phyloP scores from a whole-genome alignment of 495 filamentous ascomycete genomes.

The Podospora pseudocomata region DNA sequence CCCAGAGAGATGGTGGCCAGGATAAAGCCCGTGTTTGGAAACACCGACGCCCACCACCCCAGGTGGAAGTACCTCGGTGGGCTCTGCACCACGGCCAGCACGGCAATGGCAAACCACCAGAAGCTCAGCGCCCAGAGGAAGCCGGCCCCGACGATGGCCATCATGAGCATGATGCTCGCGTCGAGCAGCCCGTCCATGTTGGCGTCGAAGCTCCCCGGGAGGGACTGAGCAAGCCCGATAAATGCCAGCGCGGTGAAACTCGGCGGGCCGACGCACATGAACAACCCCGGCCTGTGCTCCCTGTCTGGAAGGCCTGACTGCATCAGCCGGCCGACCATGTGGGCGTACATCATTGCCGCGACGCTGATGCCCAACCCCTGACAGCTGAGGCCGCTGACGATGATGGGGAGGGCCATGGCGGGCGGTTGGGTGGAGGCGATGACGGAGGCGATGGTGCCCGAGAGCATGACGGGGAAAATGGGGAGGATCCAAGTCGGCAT shows the following conservation, averaged over 20 bases:
- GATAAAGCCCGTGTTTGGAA: slow-evolving; percentile 58
- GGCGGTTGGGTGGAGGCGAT: slow-evolving; percentile 45
- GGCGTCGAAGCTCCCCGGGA: slow-evolving; percentile 36
- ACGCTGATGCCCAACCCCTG: slow-evolving; percentile 53
- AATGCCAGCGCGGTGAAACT: slow-evolving; percentile 53
- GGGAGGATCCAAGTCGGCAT: slow-evolving; percentile 58
- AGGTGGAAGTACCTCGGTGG: slow-evolving; percentile 53
- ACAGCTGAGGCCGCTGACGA: slow-evolving; percentile 48
- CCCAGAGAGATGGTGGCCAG: slow-evolving; percentile 50
- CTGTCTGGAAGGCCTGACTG: slow-evolving; percentile 51
- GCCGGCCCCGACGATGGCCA: slow-evolving; percentile 53
- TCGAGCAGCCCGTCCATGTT: slow-evolving; percentile 33
- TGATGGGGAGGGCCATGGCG: slow-evolving; percentile 39
- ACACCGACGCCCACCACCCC: slow-evolving; percentile 57
- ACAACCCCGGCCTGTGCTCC: slow-evolving; percentile 58
- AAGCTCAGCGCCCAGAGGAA: slow-evolving; percentile 73
- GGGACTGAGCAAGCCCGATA: slow-evolving; percentile 24
- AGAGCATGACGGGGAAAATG: slow-evolving; percentile 54
- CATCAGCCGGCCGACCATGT: slow-evolving; percentile 61
- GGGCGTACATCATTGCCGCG: slow-evolving; percentile 53
- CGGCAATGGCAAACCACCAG: slow-evolving; percentile 69
- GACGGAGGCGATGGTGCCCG: slow-evolving; percentile 49
- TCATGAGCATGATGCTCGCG: slow-evolving; percentile 37
- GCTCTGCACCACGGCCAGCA: slow-evolving; percentile 50
- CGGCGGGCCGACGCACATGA: slow-evolving; percentile 67